Percentiles rank a stretch among this genome's conserved stretches.
These are phyloP conservation scores for Trametes sp. DNA, from an alignment of 1,284 basidiomycete genomes.

Conservation along the genomic window DNA sequence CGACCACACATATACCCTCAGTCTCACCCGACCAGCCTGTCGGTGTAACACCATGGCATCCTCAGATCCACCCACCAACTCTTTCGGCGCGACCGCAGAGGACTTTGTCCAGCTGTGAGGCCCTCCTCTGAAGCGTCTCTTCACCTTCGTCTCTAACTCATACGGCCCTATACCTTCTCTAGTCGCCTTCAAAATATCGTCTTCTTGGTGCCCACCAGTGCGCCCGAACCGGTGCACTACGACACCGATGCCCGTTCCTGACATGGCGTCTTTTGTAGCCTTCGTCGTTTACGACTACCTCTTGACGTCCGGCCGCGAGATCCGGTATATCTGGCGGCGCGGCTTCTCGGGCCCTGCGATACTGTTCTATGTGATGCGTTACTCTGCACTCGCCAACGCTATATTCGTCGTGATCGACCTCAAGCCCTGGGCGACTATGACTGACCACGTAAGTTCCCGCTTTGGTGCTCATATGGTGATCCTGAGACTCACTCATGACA, in stretches of 20 bases:
- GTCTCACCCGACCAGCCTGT: too few species aligned
- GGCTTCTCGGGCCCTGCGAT: not conserved
- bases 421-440: not conserved
- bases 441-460: not conserved
- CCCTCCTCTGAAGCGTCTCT: too few species aligned
- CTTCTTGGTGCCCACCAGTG: not conserved
- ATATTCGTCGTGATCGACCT: not conserved
- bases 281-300: constrained; percentile 1
- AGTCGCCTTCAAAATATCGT: not conserved
- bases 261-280: not conserved
- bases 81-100: too few species aligned
- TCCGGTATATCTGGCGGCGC: not conserved
- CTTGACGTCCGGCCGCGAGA: not conserved
- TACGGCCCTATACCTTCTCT: constrained; percentile 6
- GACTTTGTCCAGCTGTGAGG: too few species aligned
- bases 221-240: not conserved
- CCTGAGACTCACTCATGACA: too few species aligned
- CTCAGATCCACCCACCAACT: too few species aligned
- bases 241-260: not conserved
- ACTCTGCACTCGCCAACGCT: not conserved
- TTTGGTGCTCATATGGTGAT: too few species aligned
- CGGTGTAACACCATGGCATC: too few species aligned
- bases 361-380: not conserved
- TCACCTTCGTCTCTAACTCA: too few species aligned
- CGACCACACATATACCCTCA: too few species aligned